Evolutionary conservation across 805 yeast genomes (phyloP), one percentile per base, ranked within the genome.

Genomic region (Lipomyces mesembrius): DNA sequence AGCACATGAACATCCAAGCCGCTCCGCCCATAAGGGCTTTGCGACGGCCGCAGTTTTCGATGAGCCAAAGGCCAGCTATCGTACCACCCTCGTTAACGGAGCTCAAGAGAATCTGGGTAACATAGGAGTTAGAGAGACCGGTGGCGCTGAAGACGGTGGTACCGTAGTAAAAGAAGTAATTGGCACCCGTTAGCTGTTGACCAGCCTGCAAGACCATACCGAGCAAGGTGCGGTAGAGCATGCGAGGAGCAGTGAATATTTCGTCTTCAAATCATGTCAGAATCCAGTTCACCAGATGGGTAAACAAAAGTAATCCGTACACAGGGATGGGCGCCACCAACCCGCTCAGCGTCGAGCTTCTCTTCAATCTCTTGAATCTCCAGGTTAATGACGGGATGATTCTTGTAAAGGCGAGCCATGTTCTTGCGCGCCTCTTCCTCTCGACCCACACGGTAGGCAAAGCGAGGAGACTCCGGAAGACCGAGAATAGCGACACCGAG

Each of bases 21-120:
- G 90, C 85, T 68, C 93, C 93, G 66, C 77, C 76, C 63, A 88
- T 75, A 78, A 89, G 80, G 58, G 86, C 76, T 61, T 83, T 79
- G 78, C 92, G 84, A 78, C 93, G 85, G 72, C 95, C 95, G 73
- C 85, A 75, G 52, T 77, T 77, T 74, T 88, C 92, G 74, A 88
- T 78, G 32, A 81, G 75, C 49, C 77, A 74, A 69, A 86, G 83
- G 53, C 88, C 87, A 49, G 89, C 82, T 59, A 86, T 77, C 34
- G 89, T 86, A 64, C 82, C 78, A 61, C 76, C 75, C 62, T 81
- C 79, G 75, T 85, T 83, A 53, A 83, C 83, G 52, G 83, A 77
- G 71, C 82, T 82, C 67, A 78, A 76, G 64, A 79, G 80, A 68
- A 80, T 76, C n/a, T 81, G 77, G 12, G 79, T 75, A 61, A 80